Percentiles rank a stretch among this genome's conserved stretches.
phyloP scores from a whole-genome alignment of 148 eudicot genomes.

The Polygonum aviculare region DNA sequence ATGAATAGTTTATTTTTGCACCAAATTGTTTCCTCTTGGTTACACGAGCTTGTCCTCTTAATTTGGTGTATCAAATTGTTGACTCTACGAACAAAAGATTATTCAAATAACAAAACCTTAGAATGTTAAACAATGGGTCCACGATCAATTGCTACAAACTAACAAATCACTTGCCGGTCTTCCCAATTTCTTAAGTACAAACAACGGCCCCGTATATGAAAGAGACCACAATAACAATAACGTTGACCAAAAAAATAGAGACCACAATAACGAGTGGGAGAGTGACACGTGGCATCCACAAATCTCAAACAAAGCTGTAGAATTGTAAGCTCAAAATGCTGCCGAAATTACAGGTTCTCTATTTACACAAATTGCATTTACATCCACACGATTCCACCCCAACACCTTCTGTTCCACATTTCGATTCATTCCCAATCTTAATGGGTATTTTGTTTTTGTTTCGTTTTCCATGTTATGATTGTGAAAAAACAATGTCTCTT shows the following conservation, averaged over 20 bases:
- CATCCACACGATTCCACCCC: constrained; percentile 7
- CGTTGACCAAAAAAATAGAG: no score
- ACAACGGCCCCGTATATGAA: background rate
- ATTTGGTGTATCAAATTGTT: no score
- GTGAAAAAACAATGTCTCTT: background rate
- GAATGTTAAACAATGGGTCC: background rate
- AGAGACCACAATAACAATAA: no score
- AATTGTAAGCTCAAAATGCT: constrained; percentile 7
- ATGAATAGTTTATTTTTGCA: no score
- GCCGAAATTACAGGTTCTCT: background rate
- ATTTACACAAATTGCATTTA: background rate
- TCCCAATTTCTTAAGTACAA: background rate
- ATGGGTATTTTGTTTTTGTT: background rate
- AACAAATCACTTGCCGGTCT: background rate
- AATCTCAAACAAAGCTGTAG: constrained; percentile 16
- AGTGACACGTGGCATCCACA: constrained; percentile 21
- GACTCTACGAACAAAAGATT: no score
- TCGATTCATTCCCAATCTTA: background rate
- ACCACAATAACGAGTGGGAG: background rate
- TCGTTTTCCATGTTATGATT: background rate
- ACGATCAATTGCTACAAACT: background rate
- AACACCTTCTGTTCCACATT: background rate
- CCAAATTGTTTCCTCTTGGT: no score
- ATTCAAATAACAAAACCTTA: no score
- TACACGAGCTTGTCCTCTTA: no score